phyloP scores from a whole-genome alignment of 164 flowering plant species.

The Liriodendron chinense region DNA sequence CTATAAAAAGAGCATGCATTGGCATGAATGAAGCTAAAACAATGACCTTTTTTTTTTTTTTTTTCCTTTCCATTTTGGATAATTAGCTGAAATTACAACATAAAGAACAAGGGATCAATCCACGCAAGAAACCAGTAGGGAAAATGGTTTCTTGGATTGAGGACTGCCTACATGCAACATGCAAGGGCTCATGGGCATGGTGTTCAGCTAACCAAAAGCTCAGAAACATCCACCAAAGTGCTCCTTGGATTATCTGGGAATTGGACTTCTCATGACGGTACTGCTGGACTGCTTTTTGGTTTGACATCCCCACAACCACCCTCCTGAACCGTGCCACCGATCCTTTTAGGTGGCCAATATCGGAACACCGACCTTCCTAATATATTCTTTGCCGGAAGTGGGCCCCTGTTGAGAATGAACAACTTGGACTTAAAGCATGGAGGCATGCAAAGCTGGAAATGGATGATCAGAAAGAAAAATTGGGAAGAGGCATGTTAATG shows the following conservation, averaged over 20 bases:
- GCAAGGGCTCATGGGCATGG: too few species aligned
- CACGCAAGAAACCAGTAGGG: not conserved
- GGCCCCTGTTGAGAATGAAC: constrained; percentile 54
- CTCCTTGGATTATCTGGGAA: not conserved
- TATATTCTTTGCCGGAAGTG: constrained; percentile 88
- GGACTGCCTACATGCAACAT: too few species aligned
- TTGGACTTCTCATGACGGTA: not conserved
- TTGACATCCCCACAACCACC: constrained; percentile 17
- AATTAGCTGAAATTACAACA: not conserved
- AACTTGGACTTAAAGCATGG: not conserved
- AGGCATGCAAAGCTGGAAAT: not conserved
- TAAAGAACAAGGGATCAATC: not conserved
- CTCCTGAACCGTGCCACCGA: constrained; percentile 69
- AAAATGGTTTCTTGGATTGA: not conserved
- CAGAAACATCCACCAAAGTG: too few species aligned
- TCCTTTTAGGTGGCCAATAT: constrained; percentile 90
- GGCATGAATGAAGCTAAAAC: too few species aligned
- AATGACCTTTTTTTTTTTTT: too few species aligned
- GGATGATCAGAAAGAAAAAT: not conserved
- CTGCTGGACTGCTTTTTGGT: constrained; percentile 26
- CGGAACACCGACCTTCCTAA: constrained; percentile 86
- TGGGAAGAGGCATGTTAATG: not conserved
- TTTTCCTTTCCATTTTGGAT: too few species aligned
- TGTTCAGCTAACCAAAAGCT: too few species aligned
- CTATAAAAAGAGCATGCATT: too few species aligned